Base-by-base conservation (phyloP, 2,329 filamentous ascomycete genomes). In the Tolypocladium tundrense region DNA sequence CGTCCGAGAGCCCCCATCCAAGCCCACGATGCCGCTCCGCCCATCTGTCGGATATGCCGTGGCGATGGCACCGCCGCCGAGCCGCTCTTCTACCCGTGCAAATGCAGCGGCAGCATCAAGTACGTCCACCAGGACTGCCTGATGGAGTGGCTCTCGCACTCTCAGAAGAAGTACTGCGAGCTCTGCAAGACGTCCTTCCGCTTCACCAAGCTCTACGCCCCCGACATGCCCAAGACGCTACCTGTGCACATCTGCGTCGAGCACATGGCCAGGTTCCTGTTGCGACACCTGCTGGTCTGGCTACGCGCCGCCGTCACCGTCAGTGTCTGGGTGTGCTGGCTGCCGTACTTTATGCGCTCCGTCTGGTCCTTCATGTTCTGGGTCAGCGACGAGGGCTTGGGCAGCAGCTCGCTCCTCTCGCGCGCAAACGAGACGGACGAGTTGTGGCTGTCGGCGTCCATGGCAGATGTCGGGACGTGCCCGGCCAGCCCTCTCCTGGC, bases 131-230 rank as follows among this genome's bases (percentile, higher is more conserved):
- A 99, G 74, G 90, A 95, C 71, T 99, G 94, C 72, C 77, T 99
- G 73, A 96, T 99, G 88, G 92, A 97, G 74, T 99, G 94, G 94
- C 80, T 99, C 27, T 93, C 91, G 54, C 95, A 99, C 73, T 97
- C 94, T 1, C 92, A 99, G 72, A 99, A 99, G 83, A 97, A 97
- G 73, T 90, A 99, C 78, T 99, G 95, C 79, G 94, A 99, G 77
- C 86, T 99, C 41, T 99, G 94, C 85, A 99, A 99, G 77, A 99
- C 94, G 2, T 87, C 92, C 0, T 99, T 97, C 70, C 89, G 91
- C 60, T 99, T 99, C 77, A 99, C 94, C 56, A 99, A 99, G 74
- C 83, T 99, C 43, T 99, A 99, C 76, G 87, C 92, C 61, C 91
- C 91, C 4, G 84, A 92, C 68, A 99, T 99, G 94, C 95, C 94